phyloP scores from a whole-genome alignment of 1,284 basidiomycete species.

The Rhodotorula sp. region DNA sequence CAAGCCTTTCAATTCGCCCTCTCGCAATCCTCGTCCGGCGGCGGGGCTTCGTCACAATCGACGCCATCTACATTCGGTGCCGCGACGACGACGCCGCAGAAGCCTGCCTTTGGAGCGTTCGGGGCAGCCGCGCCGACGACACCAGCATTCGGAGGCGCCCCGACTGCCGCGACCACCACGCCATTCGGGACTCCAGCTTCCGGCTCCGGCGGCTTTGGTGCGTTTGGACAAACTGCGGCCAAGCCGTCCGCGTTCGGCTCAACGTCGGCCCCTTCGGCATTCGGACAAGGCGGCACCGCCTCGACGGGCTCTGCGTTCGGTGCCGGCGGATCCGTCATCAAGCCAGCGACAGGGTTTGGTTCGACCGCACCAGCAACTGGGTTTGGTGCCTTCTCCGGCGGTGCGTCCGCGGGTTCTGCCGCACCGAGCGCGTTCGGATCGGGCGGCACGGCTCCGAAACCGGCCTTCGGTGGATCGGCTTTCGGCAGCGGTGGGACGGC shows the following conservation, averaged over 20 bases:
- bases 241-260: constrained; percentile 34
- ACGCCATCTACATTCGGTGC: constrained; percentile 10
- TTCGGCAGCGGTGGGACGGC: neutral
- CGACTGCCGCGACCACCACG: constrained; percentile 14
- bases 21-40: constrained; percentile 14
- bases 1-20: constrained; percentile 39
- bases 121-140: constrained; percentile 16
- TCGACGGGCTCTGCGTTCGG: constrained; percentile 14
- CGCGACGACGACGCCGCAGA: constrained; percentile 11
- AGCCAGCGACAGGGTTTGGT: constrained; percentile 4
- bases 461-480: constrained; percentile 2
- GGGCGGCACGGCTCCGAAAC: constrained; percentile 12
- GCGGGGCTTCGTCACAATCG: neutral
- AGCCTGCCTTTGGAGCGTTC: constrained; percentile 31
- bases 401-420: neutral
- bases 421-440: constrained; percentile 16
- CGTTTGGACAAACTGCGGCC: constrained; percentile 39
- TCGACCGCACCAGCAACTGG: neutral
- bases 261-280: constrained; percentile 36
- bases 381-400: constrained; percentile 10
- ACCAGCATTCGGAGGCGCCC: constrained; percentile 12
- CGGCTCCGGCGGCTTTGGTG: constrained; percentile 46
- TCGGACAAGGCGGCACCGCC: constrained; percentile 25
- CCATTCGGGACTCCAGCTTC: constrained; percentile 32
- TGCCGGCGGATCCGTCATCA: constrained; percentile 10